These are phyloP conservation scores for Dactylellina sp. DNA, from an alignment of 2,329 filamentous ascomycete species.

Conservation along the genomic window DNA sequence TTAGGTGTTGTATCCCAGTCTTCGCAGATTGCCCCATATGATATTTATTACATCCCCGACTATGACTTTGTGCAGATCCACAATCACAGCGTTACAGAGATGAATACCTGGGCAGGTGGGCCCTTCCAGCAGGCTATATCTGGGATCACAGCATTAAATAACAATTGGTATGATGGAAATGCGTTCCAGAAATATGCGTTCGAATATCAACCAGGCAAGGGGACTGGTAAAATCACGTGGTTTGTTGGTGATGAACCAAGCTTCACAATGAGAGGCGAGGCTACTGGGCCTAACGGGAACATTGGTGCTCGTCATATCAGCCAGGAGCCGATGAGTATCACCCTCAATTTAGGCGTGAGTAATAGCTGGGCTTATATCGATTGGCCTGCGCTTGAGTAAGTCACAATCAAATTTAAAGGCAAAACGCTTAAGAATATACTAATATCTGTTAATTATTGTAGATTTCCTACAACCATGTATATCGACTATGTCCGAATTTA, in stretches of 20 bases:
- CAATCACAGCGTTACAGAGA: constrained; percentile 69
- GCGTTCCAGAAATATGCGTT: constrained; percentile 73
- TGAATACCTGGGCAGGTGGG: constrained; percentile 73
- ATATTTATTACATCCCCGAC: constrained; percentile 68
- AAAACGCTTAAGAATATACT: too few relatives aligned
- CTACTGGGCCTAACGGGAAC: constrained; percentile 77
- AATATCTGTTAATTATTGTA: constrained; percentile 24
- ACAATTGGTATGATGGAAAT: constrained; percentile 75
- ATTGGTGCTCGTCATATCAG: constrained; percentile 75
- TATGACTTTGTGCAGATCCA: constrained; percentile 74
- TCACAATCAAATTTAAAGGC: background rate
- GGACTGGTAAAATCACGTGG: constrained; percentile 74
- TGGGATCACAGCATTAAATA: constrained; percentile 72
- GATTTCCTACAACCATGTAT: constrained; percentile 66
- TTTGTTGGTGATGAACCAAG: constrained; percentile 74
- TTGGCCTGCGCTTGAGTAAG: constrained; percentile 60
- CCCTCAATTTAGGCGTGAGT: constrained; percentile 78
- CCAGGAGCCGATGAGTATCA: constrained; percentile 74
- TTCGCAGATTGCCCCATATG: constrained; percentile 67
- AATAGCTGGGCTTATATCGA: constrained; percentile 68
- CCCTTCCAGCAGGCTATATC: constrained; percentile 74
- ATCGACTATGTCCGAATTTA: constrained; percentile 71
- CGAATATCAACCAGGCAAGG: constrained; percentile 72
- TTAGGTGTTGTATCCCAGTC: constrained; percentile 67
- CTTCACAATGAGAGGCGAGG: constrained; percentile 71